Evolutionary conservation across 2,329 filamentous ascomycete species (phyloP).

Genomic region (Fusarium mexicanum): DNA sequence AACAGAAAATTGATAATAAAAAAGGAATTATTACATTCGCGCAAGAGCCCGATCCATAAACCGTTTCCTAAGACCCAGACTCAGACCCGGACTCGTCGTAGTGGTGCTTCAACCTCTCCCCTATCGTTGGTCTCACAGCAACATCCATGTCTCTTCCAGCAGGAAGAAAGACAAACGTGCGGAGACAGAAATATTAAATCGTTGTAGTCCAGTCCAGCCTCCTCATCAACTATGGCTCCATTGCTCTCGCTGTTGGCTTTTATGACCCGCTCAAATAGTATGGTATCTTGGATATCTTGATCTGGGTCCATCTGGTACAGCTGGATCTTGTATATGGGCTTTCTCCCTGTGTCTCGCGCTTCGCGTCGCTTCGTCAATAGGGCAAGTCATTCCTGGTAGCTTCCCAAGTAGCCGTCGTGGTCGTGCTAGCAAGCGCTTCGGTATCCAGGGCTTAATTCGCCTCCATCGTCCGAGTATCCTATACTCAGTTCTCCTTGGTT

Average conservation of each 20-base stretch:
- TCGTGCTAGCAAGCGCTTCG: slow-evolving; percentile 32
- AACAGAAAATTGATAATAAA: slow-evolving; percentile 48
- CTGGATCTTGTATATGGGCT: slow-evolving; percentile 28
- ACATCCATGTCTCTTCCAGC: slow-evolving; percentile 18
- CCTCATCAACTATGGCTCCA: slow-evolving; percentile 29
- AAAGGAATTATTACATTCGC: slow-evolving; percentile 60
- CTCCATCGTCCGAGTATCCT: slow-evolving; percentile 22
- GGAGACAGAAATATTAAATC: slow-evolving; percentile 40
- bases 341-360: slow-evolving; percentile 26
- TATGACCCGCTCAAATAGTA: slow-evolving; percentile 40
- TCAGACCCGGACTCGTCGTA: slow-evolving; percentile 40
- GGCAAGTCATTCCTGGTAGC: slow-evolving; percentile 22
- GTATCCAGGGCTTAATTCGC: slow-evolving; percentile 37
- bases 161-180: slow-evolving; percentile 29
- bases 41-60: slow-evolving; percentile 49
- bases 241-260: slow-evolving; percentile 35
- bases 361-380: slow-evolving; percentile 16
- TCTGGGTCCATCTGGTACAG: slow-evolving; percentile 37
- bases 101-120: slow-evolving; percentile 42
- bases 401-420: slow-evolving; percentile 25
- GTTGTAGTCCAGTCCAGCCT: slow-evolving; percentile 17
- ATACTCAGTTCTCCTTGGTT: slow-evolving; percentile 32
- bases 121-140: slow-evolving; percentile 26
- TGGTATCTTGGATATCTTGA: slow-evolving; percentile 43
- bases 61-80: slow-evolving; percentile 36